Evolutionary conservation across 805 yeast genomes (phyloP).

Genomic region (Komagataella kurtzmanii): DNA sequence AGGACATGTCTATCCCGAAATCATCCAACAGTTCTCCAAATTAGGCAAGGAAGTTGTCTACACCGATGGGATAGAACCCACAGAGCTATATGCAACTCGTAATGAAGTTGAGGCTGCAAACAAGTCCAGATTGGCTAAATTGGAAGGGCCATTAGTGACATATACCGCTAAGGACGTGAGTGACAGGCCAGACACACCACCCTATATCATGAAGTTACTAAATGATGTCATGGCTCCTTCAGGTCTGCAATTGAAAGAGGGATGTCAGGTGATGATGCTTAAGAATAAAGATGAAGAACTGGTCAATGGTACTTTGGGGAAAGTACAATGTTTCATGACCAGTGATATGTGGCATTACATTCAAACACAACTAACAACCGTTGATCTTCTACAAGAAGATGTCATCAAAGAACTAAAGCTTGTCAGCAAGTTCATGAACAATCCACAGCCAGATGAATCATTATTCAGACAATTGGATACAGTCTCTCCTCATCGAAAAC

Average conservation of each 20-base stretch:
- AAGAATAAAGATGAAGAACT: constrained; percentile 60
- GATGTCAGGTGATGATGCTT: constrained; percentile 76
- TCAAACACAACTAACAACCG: background rate
- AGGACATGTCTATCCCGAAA: constrained; percentile 39
- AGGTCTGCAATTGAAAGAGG: constrained; percentile 41
- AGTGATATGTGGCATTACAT: background rate
- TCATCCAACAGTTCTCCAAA: constrained; percentile 33
- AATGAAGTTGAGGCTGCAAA: constrained; percentile 62
- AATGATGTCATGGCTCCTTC: constrained; percentile 52
- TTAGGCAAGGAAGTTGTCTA: constrained; percentile 37
- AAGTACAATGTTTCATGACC: constrained; percentile 33
- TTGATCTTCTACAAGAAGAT: constrained; percentile 8
- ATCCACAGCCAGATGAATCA: background rate
- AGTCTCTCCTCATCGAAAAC: background rate
- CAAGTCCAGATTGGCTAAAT: constrained; percentile 25
- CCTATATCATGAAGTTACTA: constrained; percentile 19
- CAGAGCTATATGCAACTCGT: constrained; percentile 64
- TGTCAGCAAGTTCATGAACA: background rate
- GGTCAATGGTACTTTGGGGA: constrained; percentile 72
- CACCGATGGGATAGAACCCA: constrained; percentile 52
- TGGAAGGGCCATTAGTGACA: constrained; percentile 28
- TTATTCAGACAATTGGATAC: background rate
- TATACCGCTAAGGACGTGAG: constrained; percentile 50
- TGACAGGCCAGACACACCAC: constrained; percentile 20
- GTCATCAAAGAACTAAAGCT: constrained; percentile 8